Evolutionary conservation across 169 alveolate genomes (phyloP), one percentile per base, ranked within the genome.

Genomic region (Plasmodium yoelii): DNA sequence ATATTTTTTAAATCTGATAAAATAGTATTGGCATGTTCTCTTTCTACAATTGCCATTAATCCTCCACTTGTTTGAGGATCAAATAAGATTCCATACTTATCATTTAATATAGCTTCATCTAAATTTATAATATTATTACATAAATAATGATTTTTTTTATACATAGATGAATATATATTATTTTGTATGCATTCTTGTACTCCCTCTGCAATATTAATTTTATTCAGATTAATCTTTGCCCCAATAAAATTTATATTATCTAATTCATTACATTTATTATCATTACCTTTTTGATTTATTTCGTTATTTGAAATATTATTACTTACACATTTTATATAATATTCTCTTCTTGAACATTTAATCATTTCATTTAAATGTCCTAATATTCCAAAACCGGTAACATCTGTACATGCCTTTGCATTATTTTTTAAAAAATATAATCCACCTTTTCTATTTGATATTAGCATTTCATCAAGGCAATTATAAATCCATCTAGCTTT

Each of bases 61-160:
- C 91, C 91, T 42, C 91, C 91, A 86, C 91, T 86, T 34, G 91
- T 86, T 65, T 86, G 91, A 34, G 91, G 91, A 46, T 86, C 91
- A 53, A 86, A 86, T 19, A 86, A n/a, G 70, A 86, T 22, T 57
- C 91, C 91, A 69, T 86, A 86, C 15, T 73, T 60, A 1, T 60
- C 80, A 70, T 64, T 47, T 63, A 49, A 8, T 42, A 64, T 26
- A 12, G 84, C 91, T 70, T 86, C 87, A 10, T 86, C 87, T 72
- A 86, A 60, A 65, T 86, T 86, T 69, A 86, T 86, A n/a, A 86
- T 86, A 26, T 69, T 86, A 71, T 86, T 86, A 63, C 91, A 86
- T 64, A 86, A 70, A 53, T 70, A 86, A 53, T 86, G 91, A 70
- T 86, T 86, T 70, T 86, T 86, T 64, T 86, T 86, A 51, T 57